A percentile compares a stretch with the other conserved stretches of the same genome.
Evolutionary conservation across 306 rosid genomes (phyloP).

Genomic region (Ammopiptanthus mongolicus): DNA sequence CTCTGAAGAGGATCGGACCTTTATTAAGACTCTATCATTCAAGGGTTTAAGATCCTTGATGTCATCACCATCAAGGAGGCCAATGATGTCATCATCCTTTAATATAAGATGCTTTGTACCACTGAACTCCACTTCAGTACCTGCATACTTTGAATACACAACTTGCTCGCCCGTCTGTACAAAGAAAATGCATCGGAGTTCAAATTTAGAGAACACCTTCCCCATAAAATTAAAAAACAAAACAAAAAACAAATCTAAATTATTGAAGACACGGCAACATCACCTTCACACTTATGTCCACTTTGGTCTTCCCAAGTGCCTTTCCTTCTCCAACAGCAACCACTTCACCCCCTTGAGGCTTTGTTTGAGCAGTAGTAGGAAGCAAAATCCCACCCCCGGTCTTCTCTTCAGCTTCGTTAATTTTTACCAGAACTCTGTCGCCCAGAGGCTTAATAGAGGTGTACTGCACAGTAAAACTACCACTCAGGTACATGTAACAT

Average conservation of each 20-base stretch:
- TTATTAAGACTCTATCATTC: slow-evolving; percentile 71
- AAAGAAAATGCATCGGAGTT: slow-evolving; percentile 1
- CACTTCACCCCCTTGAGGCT: slow-evolving; percentile 93
- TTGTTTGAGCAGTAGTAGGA: slow-evolving; percentile 71
- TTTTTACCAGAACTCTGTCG: slow-evolving; percentile 71
- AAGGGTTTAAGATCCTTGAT: slow-evolving; percentile 82
- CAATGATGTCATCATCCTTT: slow-evolving; percentile 86
- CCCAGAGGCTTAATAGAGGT: slow-evolving; percentile 77
- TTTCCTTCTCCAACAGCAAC: slow-evolving; percentile 86
- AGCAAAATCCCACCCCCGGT: slow-evolving; percentile 74
- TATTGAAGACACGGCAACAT: background rate
- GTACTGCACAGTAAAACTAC: slow-evolving; percentile 41
- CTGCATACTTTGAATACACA: slow-evolving; percentile 82
- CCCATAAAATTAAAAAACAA: background rate
- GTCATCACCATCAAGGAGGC: slow-evolving; percentile 71
- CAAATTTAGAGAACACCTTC: background rate
- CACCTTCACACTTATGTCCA: slow-evolving; percentile 69
- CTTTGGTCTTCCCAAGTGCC: slow-evolving; percentile 56
- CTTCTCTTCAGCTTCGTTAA: slow-evolving; percentile 65
- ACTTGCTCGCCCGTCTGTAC: slow-evolving; percentile 60
- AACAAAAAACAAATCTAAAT: background rate
- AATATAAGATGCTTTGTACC: slow-evolving; percentile 74
- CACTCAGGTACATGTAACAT: background rate
- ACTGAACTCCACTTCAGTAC: slow-evolving; percentile 80
- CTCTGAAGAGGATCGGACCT: slow-evolving; percentile 48